These are phyloP conservation scores for Blastobotrys malaysiensis DNA, from an alignment of 1,139 yeast species.

Conservation along the genomic window DNA sequence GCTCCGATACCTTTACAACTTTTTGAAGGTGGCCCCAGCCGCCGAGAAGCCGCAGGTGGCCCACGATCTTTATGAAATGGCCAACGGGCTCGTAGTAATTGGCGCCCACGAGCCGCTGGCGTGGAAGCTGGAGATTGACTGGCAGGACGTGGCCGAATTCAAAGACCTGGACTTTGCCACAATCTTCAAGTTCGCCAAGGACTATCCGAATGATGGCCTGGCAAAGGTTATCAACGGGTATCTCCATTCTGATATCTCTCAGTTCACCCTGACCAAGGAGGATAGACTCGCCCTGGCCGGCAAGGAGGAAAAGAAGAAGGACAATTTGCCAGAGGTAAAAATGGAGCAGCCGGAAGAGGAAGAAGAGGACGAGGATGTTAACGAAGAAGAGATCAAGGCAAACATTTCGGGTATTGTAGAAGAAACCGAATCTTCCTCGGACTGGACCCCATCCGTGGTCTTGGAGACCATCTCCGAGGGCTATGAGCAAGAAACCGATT, in stretches of 20 bases:
- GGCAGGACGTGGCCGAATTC: slow-evolving; percentile 55
- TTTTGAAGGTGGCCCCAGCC: slow-evolving; percentile 45
- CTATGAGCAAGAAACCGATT: slow-evolving; percentile 41
- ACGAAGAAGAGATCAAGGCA: slow-evolving; percentile 15
- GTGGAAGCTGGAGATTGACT: slow-evolving; percentile 75
- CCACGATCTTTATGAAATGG: slow-evolving; percentile 49
- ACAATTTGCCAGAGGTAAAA: not conserved
- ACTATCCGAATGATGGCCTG: slow-evolving; percentile 58
- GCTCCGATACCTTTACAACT: slow-evolving; percentile 51
- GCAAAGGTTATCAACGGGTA: slow-evolving; percentile 47
- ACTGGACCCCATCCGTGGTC: slow-evolving; percentile 48
- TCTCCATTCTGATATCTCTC: slow-evolving; percentile 59
- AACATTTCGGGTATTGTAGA: slow-evolving; percentile 13
- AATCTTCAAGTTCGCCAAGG: slow-evolving; percentile 46
- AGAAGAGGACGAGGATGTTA: slow-evolving; percentile 12
- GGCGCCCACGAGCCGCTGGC: slow-evolving; percentile 56
- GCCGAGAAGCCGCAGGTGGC: slow-evolving; percentile 41
- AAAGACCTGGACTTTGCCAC: slow-evolving; percentile 45
- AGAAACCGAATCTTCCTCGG: slow-evolving; percentile 23
- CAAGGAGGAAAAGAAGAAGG: slow-evolving; percentile 3
- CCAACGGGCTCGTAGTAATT: slow-evolving; percentile 69
- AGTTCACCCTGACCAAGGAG: slow-evolving; percentile 35
- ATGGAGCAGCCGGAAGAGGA: slow-evolving; percentile 6
- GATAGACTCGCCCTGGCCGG: not conserved
- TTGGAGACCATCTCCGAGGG: slow-evolving; percentile 53